Percentiles rank a stretch among this genome's conserved stretches.
These are phyloP conservation scores for Ophiocordyceps camponoti-saundersi DNA, from an alignment of 2,329 filamentous ascomycete genomes.

Conservation along the genomic window DNA sequence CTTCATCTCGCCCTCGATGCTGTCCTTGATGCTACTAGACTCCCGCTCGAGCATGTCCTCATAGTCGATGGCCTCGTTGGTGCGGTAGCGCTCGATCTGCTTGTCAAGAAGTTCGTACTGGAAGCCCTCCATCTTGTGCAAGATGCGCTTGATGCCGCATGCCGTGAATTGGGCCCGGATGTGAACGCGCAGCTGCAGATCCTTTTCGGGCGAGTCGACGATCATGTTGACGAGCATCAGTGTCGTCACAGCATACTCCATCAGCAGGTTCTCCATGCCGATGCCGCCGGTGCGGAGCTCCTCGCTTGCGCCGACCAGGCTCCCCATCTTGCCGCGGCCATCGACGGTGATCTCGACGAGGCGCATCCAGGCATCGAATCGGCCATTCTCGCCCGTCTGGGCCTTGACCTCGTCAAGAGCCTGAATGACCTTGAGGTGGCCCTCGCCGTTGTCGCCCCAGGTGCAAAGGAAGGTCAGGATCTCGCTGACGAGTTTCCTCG, in stretches of 20 bases:
- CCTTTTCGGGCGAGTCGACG: constrained; percentile 75
- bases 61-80: constrained; percentile 94
- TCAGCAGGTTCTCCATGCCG: constrained; percentile 94
- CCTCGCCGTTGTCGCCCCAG: constrained; percentile 69
- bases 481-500: constrained; percentile 87
- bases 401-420: constrained; percentile 83
- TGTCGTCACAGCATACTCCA: constrained; percentile 96
- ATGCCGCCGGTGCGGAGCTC: constrained; percentile 92
- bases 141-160: constrained; percentile 84
- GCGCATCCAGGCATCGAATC: constrained; percentile 97
- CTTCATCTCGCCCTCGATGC: constrained; percentile 67
- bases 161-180: constrained; percentile 91
- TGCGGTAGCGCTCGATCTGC: constrained; percentile 84
- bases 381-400: constrained; percentile 77
- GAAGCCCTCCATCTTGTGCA: constrained; percentile 95
- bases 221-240: constrained; percentile 95
- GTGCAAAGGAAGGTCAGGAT: constrained; percentile 92
- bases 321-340: constrained; percentile 96
- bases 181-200: constrained; percentile 82
- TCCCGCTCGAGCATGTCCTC: constrained; percentile 91
- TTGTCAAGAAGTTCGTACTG: constrained; percentile 98
- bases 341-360: constrained; percentile 95
- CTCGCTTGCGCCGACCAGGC: constrained; percentile 88
- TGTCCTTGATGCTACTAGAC: constrained; percentile 79
- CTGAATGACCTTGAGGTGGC: constrained; percentile 85